Percentiles rank a stretch among this genome's conserved stretches.
These are phyloP conservation scores for Naganishia friedmannii DNA, from an alignment of 768 basidiomycete species.

Conservation along the genomic window DNA sequence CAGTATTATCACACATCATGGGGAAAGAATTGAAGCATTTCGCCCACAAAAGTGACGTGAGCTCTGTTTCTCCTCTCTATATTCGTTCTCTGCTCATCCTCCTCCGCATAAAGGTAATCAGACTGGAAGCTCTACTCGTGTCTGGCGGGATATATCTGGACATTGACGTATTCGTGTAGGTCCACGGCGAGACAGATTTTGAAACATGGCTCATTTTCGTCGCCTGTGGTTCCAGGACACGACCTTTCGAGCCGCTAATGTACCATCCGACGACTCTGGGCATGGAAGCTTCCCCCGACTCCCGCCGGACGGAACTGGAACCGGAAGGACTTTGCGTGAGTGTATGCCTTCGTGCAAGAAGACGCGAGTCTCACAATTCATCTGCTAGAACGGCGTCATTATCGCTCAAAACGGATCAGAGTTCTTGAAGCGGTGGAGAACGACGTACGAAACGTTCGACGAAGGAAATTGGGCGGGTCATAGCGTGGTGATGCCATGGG, in stretches of 20 bases:
- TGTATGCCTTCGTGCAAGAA: not conserved
- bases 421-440: slow-evolving; percentile 51
- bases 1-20: slow-evolving; percentile 42
- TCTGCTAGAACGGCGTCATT: slow-evolving; percentile 48
- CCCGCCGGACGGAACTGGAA: slow-evolving; percentile 38
- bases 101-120: slow-evolving; percentile 34
- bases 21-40: slow-evolving; percentile 47
- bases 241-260: slow-evolving; percentile 46
- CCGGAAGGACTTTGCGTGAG: slow-evolving; percentile 51
- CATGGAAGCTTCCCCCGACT: slow-evolving; percentile 50
- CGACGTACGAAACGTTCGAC: slow-evolving; percentile 47
- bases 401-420: slow-evolving; percentile 43
- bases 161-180: slow-evolving; percentile 51
- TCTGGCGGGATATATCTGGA: slow-evolving; percentile 50
- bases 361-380: no score
- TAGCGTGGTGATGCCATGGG: slow-evolving; percentile 50
- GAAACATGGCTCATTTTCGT: not conserved
- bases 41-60: slow-evolving; percentile 49
- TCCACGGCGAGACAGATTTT: not conserved
- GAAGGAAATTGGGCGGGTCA: slow-evolving; percentile 46
- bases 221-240: slow-evolving; percentile 33
- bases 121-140: slow-evolving; percentile 46
- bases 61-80: slow-evolving; percentile 21
- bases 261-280: slow-evolving; percentile 46
- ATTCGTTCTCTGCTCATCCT: not conserved